Evolutionary conservation across 2,329 filamentous ascomycete genomes (phyloP).

Genomic region (Chaetothyriales sp.): DNA sequence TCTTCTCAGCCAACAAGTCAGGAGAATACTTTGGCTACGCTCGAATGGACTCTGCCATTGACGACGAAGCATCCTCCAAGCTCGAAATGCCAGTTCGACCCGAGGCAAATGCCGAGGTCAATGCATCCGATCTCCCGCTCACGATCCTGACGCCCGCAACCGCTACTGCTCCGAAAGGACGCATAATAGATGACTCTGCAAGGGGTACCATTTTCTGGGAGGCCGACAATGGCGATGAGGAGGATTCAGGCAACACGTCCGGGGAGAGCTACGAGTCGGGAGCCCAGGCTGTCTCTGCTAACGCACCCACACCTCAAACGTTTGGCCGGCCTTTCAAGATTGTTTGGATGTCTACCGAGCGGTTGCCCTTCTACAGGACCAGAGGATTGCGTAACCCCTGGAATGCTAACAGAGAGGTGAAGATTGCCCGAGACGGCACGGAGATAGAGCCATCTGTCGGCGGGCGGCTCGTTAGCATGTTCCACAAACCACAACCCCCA

Average conservation of each 20-base stretch:
- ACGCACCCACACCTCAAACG: constrained; percentile 36
- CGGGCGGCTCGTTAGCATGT: constrained; percentile 61
- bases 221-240: constrained; percentile 41
- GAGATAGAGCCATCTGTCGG: constrained; percentile 78
- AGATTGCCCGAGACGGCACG: constrained; percentile 88
- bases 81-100: constrained; percentile 56
- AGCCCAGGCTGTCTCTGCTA: background rate
- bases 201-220: constrained; percentile 98
- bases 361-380: constrained; percentile 78
- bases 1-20: constrained; percentile 95
- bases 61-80: constrained; percentile 52
- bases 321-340: constrained; percentile 89
- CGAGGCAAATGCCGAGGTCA: constrained; percentile 32
- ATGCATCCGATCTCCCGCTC: constrained; percentile 53
- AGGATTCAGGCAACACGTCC: constrained; percentile 19
- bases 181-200: constrained; percentile 82
- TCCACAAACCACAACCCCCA: constrained; percentile 27
- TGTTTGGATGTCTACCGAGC: constrained; percentile 74
- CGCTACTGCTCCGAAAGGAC: constrained; percentile 62
- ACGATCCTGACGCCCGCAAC: constrained; percentile 69
- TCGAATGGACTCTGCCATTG: constrained; percentile 73
- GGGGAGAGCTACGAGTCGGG: constrained; percentile 11
- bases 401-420: constrained; percentile 91
- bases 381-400: constrained; percentile 79
- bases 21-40: constrained; percentile 95